Percentiles rank a stretch among this genome's conserved stretches.
Conservation (phyloP, 352 stramenopile genomes). For the Globisporangium irregulare region DNA sequence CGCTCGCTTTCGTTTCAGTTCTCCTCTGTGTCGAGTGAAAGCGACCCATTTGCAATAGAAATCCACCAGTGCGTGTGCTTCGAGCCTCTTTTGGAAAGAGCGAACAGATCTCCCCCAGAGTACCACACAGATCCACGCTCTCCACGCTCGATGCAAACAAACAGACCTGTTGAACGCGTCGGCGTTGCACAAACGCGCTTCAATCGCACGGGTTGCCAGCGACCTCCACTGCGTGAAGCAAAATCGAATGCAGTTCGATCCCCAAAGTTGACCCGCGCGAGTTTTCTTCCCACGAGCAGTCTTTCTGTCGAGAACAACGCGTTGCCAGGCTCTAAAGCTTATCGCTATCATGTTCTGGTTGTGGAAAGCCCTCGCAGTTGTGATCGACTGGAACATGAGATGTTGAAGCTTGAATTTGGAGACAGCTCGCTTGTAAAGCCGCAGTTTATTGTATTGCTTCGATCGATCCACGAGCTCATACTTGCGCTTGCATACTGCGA, state of each 20-base stretch:
- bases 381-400: neutral
- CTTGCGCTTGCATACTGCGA: neutral
- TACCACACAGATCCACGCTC: conserved; percentile 20
- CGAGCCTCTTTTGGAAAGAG: conserved; percentile 11
- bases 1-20: conserved; percentile 11
- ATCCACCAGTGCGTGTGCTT: neutral
- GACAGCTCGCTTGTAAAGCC: conserved; percentile 2
- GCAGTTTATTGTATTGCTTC: conserved; percentile 1
- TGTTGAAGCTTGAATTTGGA: conserved; percentile 1
- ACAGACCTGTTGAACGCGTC: conserved; percentile 21
- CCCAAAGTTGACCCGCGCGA: neutral
- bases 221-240: conserved; percentile 3
- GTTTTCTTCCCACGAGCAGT: neutral
- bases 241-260: neutral
- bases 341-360: neutral
- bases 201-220: conserved; percentile 7
- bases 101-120: conserved; percentile 14
- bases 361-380: neutral
- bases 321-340: neutral
- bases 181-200: conserved; percentile 16
- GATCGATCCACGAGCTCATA: neutral
- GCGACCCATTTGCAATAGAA: conserved; percentile 19
- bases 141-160: conserved; percentile 23
- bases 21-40: neutral
- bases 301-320: neutral